These are phyloP conservation scores for Penicillium italicum DNA, from an alignment of 2,329 filamentous ascomycete species.

Conservation along the genomic window DNA sequence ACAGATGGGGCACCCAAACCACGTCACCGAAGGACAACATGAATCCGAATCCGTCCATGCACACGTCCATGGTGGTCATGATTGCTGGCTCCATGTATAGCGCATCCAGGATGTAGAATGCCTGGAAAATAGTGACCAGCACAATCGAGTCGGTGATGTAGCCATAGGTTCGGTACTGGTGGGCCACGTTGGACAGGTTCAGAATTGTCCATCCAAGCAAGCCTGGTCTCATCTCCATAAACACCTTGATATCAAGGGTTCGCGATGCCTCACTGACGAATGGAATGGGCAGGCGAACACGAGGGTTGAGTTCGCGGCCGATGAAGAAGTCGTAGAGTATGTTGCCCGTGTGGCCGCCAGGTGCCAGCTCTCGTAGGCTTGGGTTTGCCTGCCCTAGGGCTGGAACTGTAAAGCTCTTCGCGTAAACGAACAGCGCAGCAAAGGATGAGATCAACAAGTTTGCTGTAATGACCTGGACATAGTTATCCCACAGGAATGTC, in stretches of 20 bases:
- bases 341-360: slow-evolving; percentile 78
- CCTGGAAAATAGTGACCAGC: slow-evolving; percentile 72
- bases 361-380: slow-evolving; percentile 71
- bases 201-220: slow-evolving; percentile 85
- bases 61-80: slow-evolving; percentile 91
- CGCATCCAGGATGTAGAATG: slow-evolving; percentile 77
- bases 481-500: slow-evolving; percentile 91
- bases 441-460: slow-evolving; percentile 73
- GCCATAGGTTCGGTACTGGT: slow-evolving; percentile 82
- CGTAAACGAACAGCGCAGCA: slow-evolving; percentile 75
- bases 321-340: slow-evolving; percentile 95
- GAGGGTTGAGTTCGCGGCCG: slow-evolving; percentile 89
- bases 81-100: slow-evolving; percentile 85
- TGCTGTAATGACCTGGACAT: slow-evolving; percentile 76
- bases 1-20: slow-evolving; percentile 88
- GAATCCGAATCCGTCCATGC: slow-evolving; percentile 86
- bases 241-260: slow-evolving; percentile 85
- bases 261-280: slow-evolving; percentile 59
- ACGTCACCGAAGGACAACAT: slow-evolving; percentile 94
- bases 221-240: slow-evolving; percentile 85
- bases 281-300: slow-evolving; percentile 63
- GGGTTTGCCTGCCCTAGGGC: slow-evolving; percentile 58
- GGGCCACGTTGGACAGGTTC: slow-evolving; percentile 77
- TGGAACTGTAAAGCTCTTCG: slow-evolving; percentile 76
- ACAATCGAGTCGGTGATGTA: slow-evolving; percentile 81